Evolutionary conservation across 306 rosid species (phyloP), one percentile per base, ranked within the genome.

Genomic region (Cicer arietinum): DNA sequence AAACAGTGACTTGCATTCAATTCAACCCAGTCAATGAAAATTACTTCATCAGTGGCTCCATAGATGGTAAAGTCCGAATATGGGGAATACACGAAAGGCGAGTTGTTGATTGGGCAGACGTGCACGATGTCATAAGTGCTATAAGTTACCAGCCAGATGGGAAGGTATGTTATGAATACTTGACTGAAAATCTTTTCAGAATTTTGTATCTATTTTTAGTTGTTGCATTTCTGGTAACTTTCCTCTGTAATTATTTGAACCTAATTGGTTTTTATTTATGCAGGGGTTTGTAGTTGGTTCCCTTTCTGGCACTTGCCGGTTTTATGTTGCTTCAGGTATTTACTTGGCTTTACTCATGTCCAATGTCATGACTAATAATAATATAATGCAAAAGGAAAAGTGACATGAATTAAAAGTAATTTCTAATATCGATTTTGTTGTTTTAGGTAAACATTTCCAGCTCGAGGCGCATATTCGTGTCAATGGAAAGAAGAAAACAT

Each of bases 71-170:
- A 85, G 90, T 89, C 57, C 89, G 96, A 63, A 83, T 94, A 69
- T 94, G 99, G 99, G 92, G 97, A 2, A 43, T 89, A 40, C 74
- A 53, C 8, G 89, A 90, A 78, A 86, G 84, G 73, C 85, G 96
- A 42, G 99, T 94, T 39, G 93, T 89, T 81, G 99, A 94, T 51
- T 94, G 99, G 99, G 90, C 82, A 39, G 93, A 90, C 76, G 75
- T 80, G 30, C 78, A 84, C 53, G 97, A 94, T 69, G 89, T 89
- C 7, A 90, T 94, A 70, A 94, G 90, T 53, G 99, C 99, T 22
- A 67, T 94, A 76, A 85, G 89, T 77, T 89, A 90, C 74, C 86
- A 73, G 69, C 96, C 96, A 20, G 88, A 89, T 79, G 99, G 93
- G 44, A 88, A 89, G 68, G 99, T 90, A 86, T 47, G 91, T 69